phyloP scores from a whole-genome alignment of 371 early-diverging fungal genomes.

The Dichotomocladium elegans region DNA sequence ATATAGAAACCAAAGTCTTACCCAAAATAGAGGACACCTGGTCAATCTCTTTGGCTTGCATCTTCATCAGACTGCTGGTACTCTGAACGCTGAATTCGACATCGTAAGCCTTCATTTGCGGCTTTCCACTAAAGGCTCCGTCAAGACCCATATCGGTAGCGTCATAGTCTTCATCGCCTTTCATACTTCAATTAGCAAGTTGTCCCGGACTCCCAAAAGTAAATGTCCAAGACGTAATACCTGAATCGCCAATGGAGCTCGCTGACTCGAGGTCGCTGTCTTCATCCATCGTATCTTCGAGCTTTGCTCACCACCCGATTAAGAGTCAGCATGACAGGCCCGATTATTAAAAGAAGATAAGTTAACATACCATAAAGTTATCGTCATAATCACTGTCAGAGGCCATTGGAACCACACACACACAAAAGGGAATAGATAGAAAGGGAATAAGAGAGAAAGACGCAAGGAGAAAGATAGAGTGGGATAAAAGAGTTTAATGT shows the following conservation, averaged over 20 bases:
- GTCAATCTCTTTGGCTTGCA: conserved; percentile 38
- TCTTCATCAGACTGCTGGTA: conserved; percentile 16
- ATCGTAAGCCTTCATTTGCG: conserved; percentile 35
- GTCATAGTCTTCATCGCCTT: conserved; percentile 30
- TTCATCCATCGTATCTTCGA: conserved; percentile 19
- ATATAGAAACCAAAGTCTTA: no score
- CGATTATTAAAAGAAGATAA: not conserved
- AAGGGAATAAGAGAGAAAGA: not conserved
- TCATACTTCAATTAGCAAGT: no score
- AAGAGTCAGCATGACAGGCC: conserved; percentile 2
- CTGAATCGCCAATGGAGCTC: conserved; percentile 29
- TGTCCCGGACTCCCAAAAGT: no score
- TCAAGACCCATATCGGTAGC: conserved; percentile 32
- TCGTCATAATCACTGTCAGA: conserved; percentile 21
- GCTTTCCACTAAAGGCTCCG: conserved; percentile 28
- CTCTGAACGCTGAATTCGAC: conserved; percentile 35
- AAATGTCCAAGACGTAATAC: no score
- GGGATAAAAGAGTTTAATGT: no score
- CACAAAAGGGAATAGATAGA: not conserved
- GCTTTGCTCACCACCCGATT: conserved; percentile 1
- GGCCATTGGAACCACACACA: no score
- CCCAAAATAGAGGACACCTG: conserved; percentile 44
- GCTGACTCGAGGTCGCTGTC: conserved; percentile 26
- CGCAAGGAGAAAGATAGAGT: not conserved
- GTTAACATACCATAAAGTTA: conserved; percentile 10